These are phyloP conservation scores for Apiospora pterosperma DNA, from an alignment of 2,329 filamentous ascomycete genomes.

Conservation along the genomic window DNA sequence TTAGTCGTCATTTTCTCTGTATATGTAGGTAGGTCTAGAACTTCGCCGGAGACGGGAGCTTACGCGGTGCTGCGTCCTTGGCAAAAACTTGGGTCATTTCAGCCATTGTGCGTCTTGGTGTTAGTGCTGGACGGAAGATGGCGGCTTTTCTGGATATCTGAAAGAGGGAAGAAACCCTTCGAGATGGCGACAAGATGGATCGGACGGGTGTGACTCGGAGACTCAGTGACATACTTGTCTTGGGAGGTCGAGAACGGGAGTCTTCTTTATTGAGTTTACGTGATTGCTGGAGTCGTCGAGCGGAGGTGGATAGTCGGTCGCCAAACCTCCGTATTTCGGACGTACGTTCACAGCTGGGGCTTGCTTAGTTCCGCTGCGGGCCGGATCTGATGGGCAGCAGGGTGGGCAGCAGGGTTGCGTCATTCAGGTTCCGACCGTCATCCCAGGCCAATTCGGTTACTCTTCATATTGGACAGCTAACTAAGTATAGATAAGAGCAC, in stretches of 20 bases:
- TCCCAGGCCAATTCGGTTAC: background rate
- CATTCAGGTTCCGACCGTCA: background rate
- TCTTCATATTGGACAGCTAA: too few relatives aligned
- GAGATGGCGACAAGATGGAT: background rate
- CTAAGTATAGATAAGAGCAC: too few relatives aligned
- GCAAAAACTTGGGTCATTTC: constrained; percentile 49
- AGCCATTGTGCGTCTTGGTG: constrained; percentile 36
- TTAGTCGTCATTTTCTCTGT: background rate
- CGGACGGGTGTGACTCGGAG: background rate
- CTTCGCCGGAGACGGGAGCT: background rate
- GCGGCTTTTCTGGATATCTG: constrained; percentile 5
- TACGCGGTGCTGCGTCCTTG: constrained; percentile 57
- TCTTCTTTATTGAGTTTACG: background rate
- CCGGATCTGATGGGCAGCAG: background rate
- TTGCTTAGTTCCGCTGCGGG: background rate
- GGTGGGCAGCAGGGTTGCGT: background rate
- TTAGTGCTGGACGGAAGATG: constrained; percentile 15
- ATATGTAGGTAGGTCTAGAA: background rate
- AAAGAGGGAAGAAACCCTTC: background rate
- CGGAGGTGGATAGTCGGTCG: background rate
- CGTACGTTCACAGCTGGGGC: background rate
- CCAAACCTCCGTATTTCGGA: constrained; percentile 2
- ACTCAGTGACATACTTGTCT: background rate
- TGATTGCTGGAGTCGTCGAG: background rate
- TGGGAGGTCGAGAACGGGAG: background rate